Evolutionary conservation across 371 early-diverging fungal species (phyloP).

Genomic region (Apophysomyces trapeziformis): DNA sequence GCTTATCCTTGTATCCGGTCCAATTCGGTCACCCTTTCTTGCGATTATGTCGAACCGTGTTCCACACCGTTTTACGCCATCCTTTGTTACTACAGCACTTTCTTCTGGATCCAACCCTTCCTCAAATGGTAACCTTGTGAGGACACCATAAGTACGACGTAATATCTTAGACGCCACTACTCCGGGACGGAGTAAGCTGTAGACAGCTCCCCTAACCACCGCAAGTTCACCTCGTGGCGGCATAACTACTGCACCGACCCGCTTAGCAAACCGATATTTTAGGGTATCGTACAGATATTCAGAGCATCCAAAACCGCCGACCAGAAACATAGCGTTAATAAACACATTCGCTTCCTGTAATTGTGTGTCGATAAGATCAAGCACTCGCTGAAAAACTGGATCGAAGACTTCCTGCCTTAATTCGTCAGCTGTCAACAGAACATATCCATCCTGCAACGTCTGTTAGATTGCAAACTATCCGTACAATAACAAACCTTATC

Average conservation of each 20-base stretch:
- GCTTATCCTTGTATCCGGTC: conserved; percentile 21
- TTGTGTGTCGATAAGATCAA: conserved; percentile 47
- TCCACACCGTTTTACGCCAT: conserved; percentile 35
- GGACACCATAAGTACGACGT: conserved; percentile 26
- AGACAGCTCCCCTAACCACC: conserved; percentile 34
- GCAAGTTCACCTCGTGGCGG: conserved; percentile 36
- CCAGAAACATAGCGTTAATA: conserved; percentile 49
- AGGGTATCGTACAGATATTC: conserved; percentile 46
- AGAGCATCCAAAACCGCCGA: conserved; percentile 61
- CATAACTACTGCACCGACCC: conserved; percentile 19
- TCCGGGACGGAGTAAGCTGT: conserved; percentile 17
- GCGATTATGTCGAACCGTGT: conserved; percentile 36
- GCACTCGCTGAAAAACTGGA: conserved; percentile 47
- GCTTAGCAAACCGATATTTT: conserved; percentile 29
- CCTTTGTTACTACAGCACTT: conserved; percentile 27
- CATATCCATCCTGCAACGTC: conserved; percentile 29
- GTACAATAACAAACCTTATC: conserved; percentile 20
- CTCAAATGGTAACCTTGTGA: conserved; percentile 27
- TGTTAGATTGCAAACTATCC: neutral
- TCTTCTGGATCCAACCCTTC: conserved; percentile 33
- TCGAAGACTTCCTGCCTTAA: conserved; percentile 44
- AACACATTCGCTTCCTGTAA: conserved; percentile 28
- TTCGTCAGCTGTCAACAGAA: conserved; percentile 39
- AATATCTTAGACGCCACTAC: conserved; percentile 21
- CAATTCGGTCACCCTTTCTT: conserved; percentile 26